These are phyloP conservation scores for Coemansia sp. DNA, from an alignment of 192 early-diverging fungal species.

Conservation along the genomic window DNA sequence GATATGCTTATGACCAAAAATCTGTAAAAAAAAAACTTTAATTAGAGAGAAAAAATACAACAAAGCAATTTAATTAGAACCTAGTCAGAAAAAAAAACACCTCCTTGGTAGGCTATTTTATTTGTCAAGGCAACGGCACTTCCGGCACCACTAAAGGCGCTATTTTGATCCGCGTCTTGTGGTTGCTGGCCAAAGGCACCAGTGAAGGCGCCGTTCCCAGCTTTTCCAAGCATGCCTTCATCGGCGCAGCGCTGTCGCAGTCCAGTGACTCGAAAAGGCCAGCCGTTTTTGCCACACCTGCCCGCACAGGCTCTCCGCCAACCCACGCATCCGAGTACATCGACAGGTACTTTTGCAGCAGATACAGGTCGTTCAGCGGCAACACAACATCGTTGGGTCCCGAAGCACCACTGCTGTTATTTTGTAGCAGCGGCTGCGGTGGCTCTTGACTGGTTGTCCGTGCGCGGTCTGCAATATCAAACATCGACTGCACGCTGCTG, in stretches of 20 bases:
- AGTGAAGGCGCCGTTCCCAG: slow-evolving; percentile 31
- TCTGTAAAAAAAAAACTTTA: too few species aligned
- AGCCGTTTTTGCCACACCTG: not conserved
- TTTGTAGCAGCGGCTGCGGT: too few species aligned
- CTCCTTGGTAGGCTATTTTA: too few species aligned
- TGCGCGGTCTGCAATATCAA: slow-evolving; percentile 13
- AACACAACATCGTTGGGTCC: slow-evolving; percentile 17
- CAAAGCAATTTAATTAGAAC: too few species aligned
- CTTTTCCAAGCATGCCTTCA: slow-evolving; percentile 24
- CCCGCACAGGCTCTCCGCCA: slow-evolving; percentile 15
- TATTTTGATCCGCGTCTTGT: slow-evolving; percentile 32
- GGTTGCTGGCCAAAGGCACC: slow-evolving; percentile 22
- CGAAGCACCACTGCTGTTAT: slow-evolving; percentile 1
- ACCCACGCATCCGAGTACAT: slow-evolving; percentile 43
- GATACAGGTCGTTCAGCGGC: slow-evolving; percentile 47
- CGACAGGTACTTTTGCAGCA: slow-evolving; percentile 49
- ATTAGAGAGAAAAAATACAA: too few species aligned
- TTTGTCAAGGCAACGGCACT: not conserved
- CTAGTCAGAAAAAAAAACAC: too few species aligned
- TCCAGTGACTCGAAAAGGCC: not conserved
- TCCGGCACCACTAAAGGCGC: not conserved
- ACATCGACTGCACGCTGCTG: slow-evolving; percentile 37
- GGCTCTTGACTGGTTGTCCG: slow-evolving; percentile 1
- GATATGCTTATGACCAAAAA: too few species aligned
- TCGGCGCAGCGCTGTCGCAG: slow-evolving; percentile 8